These are phyloP conservation scores for Epichloe bromicola DNA, from an alignment of 2,329 filamentous ascomycete species.

Conservation along the genomic window DNA sequence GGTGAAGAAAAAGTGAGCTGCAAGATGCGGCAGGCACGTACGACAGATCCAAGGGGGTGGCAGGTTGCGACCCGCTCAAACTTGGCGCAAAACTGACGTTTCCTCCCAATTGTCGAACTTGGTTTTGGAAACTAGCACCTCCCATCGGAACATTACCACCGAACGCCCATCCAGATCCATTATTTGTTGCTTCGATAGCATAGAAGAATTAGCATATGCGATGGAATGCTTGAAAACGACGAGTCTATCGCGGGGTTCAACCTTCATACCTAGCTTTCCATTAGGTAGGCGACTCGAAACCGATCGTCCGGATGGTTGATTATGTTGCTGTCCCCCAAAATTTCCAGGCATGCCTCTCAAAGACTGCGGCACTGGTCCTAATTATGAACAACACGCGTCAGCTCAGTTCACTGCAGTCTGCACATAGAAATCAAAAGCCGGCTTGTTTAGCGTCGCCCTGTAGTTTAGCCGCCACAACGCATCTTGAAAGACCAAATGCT, in stretches of 20 bases:
- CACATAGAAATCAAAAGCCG: background rate
- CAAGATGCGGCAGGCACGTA: slow-evolving; percentile 30
- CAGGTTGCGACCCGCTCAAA: slow-evolving; percentile 47
- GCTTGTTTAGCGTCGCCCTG: background rate
- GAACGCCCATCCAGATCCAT: slow-evolving; percentile 48
- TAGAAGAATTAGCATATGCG: background rate
- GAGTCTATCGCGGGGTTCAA: background rate
- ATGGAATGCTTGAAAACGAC: too few species aligned
- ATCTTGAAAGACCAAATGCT: background rate
- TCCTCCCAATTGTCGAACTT: slow-evolving; percentile 40
- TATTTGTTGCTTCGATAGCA: slow-evolving; percentile 29
- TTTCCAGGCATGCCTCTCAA: slow-evolving; percentile 48
- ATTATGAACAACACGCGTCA: slow-evolving; percentile 15
- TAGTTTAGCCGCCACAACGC: background rate
- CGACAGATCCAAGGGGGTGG: slow-evolving; percentile 51
- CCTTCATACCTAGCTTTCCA: slow-evolving; percentile 45
- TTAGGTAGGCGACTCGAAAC: slow-evolving; percentile 49
- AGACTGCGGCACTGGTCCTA: slow-evolving; percentile 48
- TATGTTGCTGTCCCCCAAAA: slow-evolving; percentile 48
- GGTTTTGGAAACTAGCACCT: slow-evolving; percentile 38
- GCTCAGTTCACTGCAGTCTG: slow-evolving; percentile 6
- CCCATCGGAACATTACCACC: slow-evolving; percentile 49
- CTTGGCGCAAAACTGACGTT: slow-evolving; percentile 56
- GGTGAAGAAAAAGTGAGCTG: slow-evolving; percentile 2
- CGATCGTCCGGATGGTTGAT: slow-evolving; percentile 37